Percentiles rank a stretch among this genome's conserved stretches.
Conservation (phyloP, 75 land plant genomes). For the Cupressus sempervirens region DNA sequence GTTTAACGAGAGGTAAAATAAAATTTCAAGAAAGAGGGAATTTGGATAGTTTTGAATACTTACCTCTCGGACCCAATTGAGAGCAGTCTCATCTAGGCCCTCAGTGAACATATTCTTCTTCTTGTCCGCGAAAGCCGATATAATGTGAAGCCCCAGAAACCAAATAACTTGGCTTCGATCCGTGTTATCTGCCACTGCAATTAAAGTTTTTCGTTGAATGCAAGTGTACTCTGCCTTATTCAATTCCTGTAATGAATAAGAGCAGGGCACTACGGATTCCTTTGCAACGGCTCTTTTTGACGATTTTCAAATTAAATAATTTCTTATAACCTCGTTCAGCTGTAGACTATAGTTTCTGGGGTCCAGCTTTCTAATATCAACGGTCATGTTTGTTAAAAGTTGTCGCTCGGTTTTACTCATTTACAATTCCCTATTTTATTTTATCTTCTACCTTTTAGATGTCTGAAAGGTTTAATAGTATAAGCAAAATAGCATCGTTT, state of each 20-base stretch:
- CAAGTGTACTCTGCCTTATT: not conserved
- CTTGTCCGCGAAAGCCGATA: not conserved
- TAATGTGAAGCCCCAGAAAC: not conserved
- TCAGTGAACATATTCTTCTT: slow-evolving; percentile 77
- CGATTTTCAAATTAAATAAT: not conserved
- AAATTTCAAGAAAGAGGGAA: not conserved
- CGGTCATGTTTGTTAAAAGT: not conserved
- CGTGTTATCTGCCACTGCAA: not conserved
- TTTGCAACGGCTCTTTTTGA: not conserved
- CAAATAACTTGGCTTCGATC: not conserved
- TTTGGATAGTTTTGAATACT: not conserved
- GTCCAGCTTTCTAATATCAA: not conserved
- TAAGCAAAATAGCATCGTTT: too few species aligned
- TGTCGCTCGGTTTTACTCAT: not conserved
- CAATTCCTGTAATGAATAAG: not conserved
- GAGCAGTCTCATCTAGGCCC: slow-evolving; percentile 65
- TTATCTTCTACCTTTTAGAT: too few species aligned
- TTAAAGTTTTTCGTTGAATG: not conserved
- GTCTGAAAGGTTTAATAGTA: too few species aligned
- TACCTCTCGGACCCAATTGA: slow-evolving; percentile 68
- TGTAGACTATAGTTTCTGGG: not conserved
- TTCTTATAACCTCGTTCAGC: not conserved
- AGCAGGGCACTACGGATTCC: not conserved
- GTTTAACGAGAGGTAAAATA: not conserved
- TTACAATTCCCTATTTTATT: not conserved